Evolutionary conservation across 1,284 basidiomycete genomes (phyloP).

Genomic region (Heterobasidion parviporum): DNA sequence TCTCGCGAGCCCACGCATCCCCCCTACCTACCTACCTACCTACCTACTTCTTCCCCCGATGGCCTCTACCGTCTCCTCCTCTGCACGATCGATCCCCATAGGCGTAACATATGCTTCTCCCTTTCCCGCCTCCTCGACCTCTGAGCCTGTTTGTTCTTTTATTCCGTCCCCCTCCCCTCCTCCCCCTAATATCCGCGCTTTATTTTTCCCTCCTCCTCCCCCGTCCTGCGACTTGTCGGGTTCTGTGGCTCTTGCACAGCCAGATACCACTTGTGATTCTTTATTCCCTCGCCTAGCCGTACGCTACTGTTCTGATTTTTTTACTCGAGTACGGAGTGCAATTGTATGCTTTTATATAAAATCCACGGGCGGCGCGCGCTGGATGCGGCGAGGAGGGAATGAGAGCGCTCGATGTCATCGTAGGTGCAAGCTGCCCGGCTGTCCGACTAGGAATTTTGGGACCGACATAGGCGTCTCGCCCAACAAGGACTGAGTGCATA

Average conservation of each 20-base stretch:
- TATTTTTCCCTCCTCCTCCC: not conserved
- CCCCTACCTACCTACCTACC: not conserved
- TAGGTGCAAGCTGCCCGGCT: too few species aligned
- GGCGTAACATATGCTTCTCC: not conserved
- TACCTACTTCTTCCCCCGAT: not conserved
- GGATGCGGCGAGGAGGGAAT: too few species aligned
- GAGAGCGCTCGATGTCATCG: too few species aligned
- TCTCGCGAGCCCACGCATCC: not conserved
- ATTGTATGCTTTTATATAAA: slow-evolving; percentile 1
- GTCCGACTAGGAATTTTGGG: too few species aligned
- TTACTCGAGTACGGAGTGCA: slow-evolving; percentile 4
- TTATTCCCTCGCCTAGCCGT: slow-evolving; percentile 2
- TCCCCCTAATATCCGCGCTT: not conserved
- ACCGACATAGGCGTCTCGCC: too few species aligned
- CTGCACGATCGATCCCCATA: too few species aligned
- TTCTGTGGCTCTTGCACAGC: not conserved
- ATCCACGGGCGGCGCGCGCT: too few species aligned
- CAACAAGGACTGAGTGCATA: too few species aligned
- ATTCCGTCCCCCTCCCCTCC: not conserved
- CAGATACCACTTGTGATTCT: not conserved
- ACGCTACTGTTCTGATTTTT: slow-evolving; percentile 6
- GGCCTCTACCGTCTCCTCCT: too few species aligned
- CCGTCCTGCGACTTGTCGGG: not conserved
- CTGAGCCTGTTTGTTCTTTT: not conserved
- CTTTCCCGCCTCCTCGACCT: not conserved